These are phyloP conservation scores for Talaromyces sp. DNA, from an alignment of 2,329 filamentous ascomycete genomes.

Conservation along the genomic window DNA sequence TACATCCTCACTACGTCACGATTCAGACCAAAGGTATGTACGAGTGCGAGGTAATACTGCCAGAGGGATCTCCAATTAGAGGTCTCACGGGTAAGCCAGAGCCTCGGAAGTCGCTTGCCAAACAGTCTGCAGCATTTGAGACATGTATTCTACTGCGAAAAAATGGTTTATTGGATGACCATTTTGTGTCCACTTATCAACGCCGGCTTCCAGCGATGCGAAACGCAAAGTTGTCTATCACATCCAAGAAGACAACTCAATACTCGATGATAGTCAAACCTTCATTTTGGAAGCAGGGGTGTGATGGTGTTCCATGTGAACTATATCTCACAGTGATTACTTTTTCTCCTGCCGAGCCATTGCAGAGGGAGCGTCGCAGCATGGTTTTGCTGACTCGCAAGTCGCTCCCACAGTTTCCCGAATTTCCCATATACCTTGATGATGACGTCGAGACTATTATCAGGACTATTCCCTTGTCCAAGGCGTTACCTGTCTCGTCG, in stretches of 20 bases:
- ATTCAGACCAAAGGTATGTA: conserved; percentile 58
- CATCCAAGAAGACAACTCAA: conserved; percentile 66
- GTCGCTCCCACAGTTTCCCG: conserved; percentile 61
- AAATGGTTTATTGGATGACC: conserved; percentile 65
- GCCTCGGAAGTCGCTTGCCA: conserved; percentile 71
- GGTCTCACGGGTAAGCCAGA: conserved; percentile 63
- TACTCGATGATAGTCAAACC: conserved; percentile 83
- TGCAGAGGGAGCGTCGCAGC: conserved; percentile 60
- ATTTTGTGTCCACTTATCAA: conserved; percentile 69
- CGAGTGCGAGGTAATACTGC: conserved; percentile 74
- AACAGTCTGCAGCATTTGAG: conserved; percentile 84
- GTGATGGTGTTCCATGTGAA: conserved; percentile 45
- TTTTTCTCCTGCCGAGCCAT: conserved; percentile 54
- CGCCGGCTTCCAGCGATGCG: conserved; percentile 74
- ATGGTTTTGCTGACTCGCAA: conserved; percentile 69
- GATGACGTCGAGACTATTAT: conserved; percentile 60
- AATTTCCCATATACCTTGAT: conserved; percentile 70
- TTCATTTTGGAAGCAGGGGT: conserved; percentile 60
- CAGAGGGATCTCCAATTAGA: conserved; percentile 68
- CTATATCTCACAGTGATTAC: conserved; percentile 63
- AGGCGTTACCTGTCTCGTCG: conserved; percentile 34
- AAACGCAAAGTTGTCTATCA: conserved; percentile 83
- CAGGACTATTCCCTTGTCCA: conserved; percentile 46
- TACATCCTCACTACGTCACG: conserved; percentile 61
- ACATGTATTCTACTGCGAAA: conserved; percentile 68